Base-by-base conservation (phyloP, 768 basidiomycete species). In the Podaxis rugospora region DNA sequence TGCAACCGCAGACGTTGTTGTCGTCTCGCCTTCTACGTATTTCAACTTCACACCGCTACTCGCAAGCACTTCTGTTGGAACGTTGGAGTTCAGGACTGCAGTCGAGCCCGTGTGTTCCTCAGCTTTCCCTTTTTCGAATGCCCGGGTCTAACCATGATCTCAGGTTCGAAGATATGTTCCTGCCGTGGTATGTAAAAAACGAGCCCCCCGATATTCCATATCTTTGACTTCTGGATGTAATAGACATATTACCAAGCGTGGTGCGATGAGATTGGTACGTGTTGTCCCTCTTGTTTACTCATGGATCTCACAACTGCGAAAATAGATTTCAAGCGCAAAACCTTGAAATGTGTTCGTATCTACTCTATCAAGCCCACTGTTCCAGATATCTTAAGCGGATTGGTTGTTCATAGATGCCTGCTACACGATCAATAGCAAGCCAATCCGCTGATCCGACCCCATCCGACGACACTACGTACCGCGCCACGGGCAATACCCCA, bases 71-170 rank as follows among this genome's bases (percentile, higher is more conserved):
- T 83, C 90, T 3, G 90, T 93, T 25, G 93, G 93, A 2, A 93
- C 93, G 5, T 76, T 95, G 51, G 92, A 93, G 65, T 92, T 88
- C 68, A 77, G 92, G 25, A 87, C 88, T 66, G 88, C 90, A 0
- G 77, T 93, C 36, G 93, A 95, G 71, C 85, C 92, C 1, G 92
- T 92, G 88, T 73, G 25, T 51, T 47, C 44, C 27, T 25, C 16
- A 36, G 36, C 21, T 18, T 36, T 9, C 9, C 42, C 42, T 55
- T 32, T 39, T 40, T 39, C 23, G 9, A 16, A 18, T 58, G 32
- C 32, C 9, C 7, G 1, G 32, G 7, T 10, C 14, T 28, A 16
- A 49, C 14, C 21, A 18, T 42, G 32, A n/a, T 28, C 51, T 35
- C 59, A 84, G 83, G 83, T 85, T 59, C 77, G 84, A 58, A 77